A percentile compares a stretch with the other conserved stretches of the same genome.
These are phyloP conservation scores for Coprinopsis strossmayeri DNA, from an alignment of 768 basidiomycete species.

Conservation along the genomic window DNA sequence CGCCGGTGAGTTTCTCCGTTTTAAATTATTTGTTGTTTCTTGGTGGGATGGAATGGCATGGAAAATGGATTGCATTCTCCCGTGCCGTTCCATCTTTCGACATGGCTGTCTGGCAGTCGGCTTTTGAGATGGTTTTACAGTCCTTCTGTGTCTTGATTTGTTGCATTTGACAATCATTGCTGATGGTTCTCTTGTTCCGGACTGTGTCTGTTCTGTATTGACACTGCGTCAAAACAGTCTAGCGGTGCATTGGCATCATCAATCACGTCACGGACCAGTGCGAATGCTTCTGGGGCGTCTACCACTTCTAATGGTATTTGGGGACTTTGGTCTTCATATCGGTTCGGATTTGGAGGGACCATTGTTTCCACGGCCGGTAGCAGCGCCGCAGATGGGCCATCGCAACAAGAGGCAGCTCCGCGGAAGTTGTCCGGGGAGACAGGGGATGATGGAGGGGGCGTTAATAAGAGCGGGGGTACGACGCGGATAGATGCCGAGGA, in stretches of 20 bases:
- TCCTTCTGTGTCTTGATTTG: too few relatives aligned
- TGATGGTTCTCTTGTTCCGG: too few relatives aligned
- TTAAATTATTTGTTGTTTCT: background rate
- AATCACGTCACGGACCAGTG: slow-evolving; percentile 5
- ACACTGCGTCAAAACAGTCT: slow-evolving; percentile 3
- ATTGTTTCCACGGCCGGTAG: slow-evolving; percentile 6
- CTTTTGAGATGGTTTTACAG: too few relatives aligned
- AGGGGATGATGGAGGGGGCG: slow-evolving; percentile 21
- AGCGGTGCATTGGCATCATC: slow-evolving; percentile 1
- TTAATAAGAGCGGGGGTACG: slow-evolving; percentile 10
- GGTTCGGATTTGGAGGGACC: slow-evolving; percentile 11
- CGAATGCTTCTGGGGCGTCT: background rate
- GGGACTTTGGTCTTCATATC: slow-evolving; percentile 9
- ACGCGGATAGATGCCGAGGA: slow-evolving; percentile 9
- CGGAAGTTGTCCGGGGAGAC: slow-evolving; percentile 33
- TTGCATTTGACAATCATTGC: too few relatives aligned
- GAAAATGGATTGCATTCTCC: background rate
- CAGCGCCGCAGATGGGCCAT: slow-evolving; percentile 8
- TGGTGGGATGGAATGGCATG: slow-evolving; percentile 13
- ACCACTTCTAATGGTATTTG: slow-evolving; percentile 6
- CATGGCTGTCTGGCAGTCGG: too few relatives aligned
- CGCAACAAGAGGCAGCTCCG: slow-evolving; percentile 14
- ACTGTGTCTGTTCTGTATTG: too few relatives aligned
- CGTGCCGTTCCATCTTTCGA: background rate
- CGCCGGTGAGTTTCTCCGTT: slow-evolving; percentile 16